Evolutionary conservation across 306 rosid species (phyloP), one percentile per base, ranked within the genome.

Genomic region (Cotoneaster glaucophyllus): DNA sequence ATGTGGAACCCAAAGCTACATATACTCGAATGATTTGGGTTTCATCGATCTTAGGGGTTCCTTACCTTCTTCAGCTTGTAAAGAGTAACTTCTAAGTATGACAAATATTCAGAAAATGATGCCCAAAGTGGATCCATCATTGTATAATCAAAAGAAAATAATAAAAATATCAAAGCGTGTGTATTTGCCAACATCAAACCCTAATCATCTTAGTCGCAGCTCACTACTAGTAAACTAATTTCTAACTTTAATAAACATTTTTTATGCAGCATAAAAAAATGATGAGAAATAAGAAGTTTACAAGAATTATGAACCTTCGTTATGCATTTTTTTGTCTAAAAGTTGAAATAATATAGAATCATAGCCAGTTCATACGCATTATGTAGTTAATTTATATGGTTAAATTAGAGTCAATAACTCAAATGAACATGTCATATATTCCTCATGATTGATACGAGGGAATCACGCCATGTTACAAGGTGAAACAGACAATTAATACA

Each of bases 11-110:
- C 57, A 48, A 79, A 65, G 69, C 72, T 57, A 53, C 79, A 75
- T 12, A 61, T 78, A 74, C 59, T 67, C 29, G 69, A 80, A 73
- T 84, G 82, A 83, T 83, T 78, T 61, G 62, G 67, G 64, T 79
- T 86, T 76, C 71, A 31, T 79, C 3, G 21, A 48, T 48, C 54
- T 34, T 65, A 78, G 62, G 59, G 25, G 24, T 32, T 73, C 34
- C 45, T 70, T 28, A 10, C 65, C 62, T 48, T 39, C 28, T 64
- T 64, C 68, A 64, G 68, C 39, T 69, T 66, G 81, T 72, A 81
- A 86, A 88, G 90, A 90, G 97, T 95, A 86, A 84, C 96, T 90
- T 85, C 90, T 78, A 92, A 85, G 97, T 82, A 89, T 92, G 96
- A 90, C 96, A 95, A 92, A 90, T 87, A 90, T 95, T 87, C 85